Evolutionary conservation across 805 yeast species (phyloP).

Genomic region (Wickerhamomyces hampshirensis): DNA sequence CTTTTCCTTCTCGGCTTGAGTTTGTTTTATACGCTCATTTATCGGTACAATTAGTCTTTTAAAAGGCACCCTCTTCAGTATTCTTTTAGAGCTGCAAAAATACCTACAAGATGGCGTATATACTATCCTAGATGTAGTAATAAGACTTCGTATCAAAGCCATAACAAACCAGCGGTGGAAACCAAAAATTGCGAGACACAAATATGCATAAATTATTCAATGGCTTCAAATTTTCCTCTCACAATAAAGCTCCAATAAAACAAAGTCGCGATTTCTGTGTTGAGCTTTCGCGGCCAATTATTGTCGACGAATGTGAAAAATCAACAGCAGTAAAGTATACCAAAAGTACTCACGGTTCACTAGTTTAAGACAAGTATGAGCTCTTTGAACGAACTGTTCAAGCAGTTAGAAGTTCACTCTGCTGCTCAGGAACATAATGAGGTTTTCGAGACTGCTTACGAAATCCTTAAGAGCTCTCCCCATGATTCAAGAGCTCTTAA

Average conservation of each 20-base stretch:
- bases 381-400: slow-evolving; percentile 22
- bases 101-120: not conserved
- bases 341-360: not conserved
- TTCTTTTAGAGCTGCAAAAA: slow-evolving; percentile 5
- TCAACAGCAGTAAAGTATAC: too few species aligned
- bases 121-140: not conserved
- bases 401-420: slow-evolving; percentile 22
- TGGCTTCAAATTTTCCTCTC: too few species aligned
- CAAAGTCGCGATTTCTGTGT: too few species aligned
- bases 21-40: slow-evolving; percentile 9
- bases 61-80: slow-evolving; percentile 11
- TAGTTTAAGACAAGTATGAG: slow-evolving; percentile 11
- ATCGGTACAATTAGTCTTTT: slow-evolving; percentile 16
- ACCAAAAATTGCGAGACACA: too few species aligned
- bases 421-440: slow-evolving; percentile 18
- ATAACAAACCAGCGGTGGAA: slow-evolving; percentile 2
- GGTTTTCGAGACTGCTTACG: slow-evolving; percentile 23
- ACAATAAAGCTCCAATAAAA: too few species aligned
- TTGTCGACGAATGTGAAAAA: not conserved
- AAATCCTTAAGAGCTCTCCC: slow-evolving; percentile 23
- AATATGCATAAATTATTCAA: too few species aligned
- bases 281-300: too few species aligned
- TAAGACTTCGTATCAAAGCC: not conserved
- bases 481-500: slow-evolving; percentile 31
- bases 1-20: slow-evolving; percentile 6